Evolutionary conservation across 73 alveolate genomes (phyloP), one percentile per base, ranked within the genome.

Genomic region (Tetrahymena borealis): DNA sequence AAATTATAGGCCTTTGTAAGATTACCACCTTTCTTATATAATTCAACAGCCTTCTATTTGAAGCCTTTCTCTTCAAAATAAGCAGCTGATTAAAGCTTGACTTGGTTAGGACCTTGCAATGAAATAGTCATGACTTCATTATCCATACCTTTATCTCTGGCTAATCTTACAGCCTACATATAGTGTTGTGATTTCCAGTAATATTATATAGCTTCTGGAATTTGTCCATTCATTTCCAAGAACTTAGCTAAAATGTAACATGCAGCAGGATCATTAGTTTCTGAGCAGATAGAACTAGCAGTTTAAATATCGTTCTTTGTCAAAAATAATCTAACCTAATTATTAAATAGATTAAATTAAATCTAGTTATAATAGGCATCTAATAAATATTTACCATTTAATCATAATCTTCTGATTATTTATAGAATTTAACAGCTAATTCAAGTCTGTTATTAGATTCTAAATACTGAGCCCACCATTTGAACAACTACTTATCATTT

Each of bases 141-240:
- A 91, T 97, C 99, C 92, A 94, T 94, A 31, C 97, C 97, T 85
- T 98, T 95, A 90, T 98, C 99, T 90, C 95, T 97, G 28, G 99
- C 99, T 40, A 98, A 94, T 93, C 99, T 94, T 33, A 98, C 97
- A 10, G 99, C 99, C 90, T 98, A 99, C 93, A 97, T 98, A 92
- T 96, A 97, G 94, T 99, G 93, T 38, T 97, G 97, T 79, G 99
- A 97, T 92, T 97, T 96, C 16, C 98, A 93, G 96, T 98, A 98
- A 91, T 91, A 97, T 40, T 96, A 95, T 18, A 98, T 98, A 35
- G 99, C 99, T 39, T 98, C 99, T 90, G 98, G 96, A 18, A 97
- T 91, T 37, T 97, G 91, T n/a, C 96, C 97, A 78, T 95, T 94
- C 85, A 92, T 94, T 95, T 98, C 99, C 38, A 94, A 94, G 90